Evolutionary conservation across 768 basidiomycete genomes (phyloP), one percentile per base, ranked within the genome.

Genomic region (Neoboletus subvelutipes): DNA sequence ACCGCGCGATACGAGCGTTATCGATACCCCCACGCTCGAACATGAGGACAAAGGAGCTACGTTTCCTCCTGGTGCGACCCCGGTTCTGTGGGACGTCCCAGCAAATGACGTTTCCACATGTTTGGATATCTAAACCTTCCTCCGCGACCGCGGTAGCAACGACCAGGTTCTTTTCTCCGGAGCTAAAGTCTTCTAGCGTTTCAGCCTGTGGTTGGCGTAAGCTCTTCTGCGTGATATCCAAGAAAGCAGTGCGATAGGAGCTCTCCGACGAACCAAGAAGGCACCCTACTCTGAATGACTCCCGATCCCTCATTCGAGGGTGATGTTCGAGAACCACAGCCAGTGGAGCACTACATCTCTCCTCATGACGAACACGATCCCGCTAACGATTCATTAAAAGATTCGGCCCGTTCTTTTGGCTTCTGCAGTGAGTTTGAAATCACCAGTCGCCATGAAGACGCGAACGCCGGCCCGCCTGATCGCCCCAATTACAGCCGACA

Each of bases 41-140:
- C 85, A 94, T 82, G 50, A 94, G 72, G 17, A 88, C 81, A 67
- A 88, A 92, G 0, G 85, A 85, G 59, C 90, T 92, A 34, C 78
- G 73, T 65, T 83, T 71, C 48, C 81, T 77, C 18, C 92, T 73
- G 4, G 92, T 92, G 28, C 92, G 76, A 1, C 92, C 92, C 40
- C 91, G 76, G 60, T 88, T 91, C 71, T 94, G 92, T 1, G 74
- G 74, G 0, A 90, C 75, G 62, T 94, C 89, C 81, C 91, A 94
- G 17, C 92, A 83, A 48, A 93, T 83, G 56, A 94, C 90, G 52
- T 85, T 84, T 10, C 89, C 85, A 66, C 91, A 94, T 4, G 87
- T 86, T 65, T 85, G 88, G 45, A 88, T 90, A 62, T 94, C 92
- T 29, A 94, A 79, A 0, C 91, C 92, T 68, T 94, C 92, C 65